Base-by-base conservation (phyloP, 164 flowering plant genomes). In the Macadamia tetraphylla region DNA sequence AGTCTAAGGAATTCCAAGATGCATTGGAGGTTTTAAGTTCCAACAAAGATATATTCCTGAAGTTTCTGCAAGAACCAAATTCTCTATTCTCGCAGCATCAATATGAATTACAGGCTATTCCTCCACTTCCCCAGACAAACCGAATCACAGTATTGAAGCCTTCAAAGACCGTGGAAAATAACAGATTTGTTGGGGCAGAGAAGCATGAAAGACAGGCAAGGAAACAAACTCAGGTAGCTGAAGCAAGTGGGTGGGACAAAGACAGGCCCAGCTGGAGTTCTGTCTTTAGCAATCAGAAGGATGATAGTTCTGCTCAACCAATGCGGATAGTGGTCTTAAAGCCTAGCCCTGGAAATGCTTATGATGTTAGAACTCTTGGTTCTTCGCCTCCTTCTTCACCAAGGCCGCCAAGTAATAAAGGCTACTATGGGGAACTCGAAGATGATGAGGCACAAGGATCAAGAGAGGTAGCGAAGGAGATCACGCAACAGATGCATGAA, bases 91-190 rank as follows among this genome's bases (percentile, higher is more conserved):
- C 92, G 12, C 83, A 85, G 73, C 80, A 84, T 64, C 71, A 80
- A 9, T 67, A 67, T 70, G 82, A 83, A 43, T 53, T 82, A 63
- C 85, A 80, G 51, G 78, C 90, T 51, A 62, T 77, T 48, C 81
- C 88, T 66, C 78, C 85, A 40, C 79, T 85, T 69, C 78, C 87
- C 57, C 90, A 88, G 76, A 82, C 88, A 18, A 94, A 85, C 69
- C 86, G 94, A 32, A 92, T 94, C 43, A 92, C 99, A 43, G 86
- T 94, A 66, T 86, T 94, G 67, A 88, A 77, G 74, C 97, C 99
- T 44, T 81, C 94, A 18, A 92, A 90, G 79, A 67, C 79, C 62
- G 70, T 81, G 65, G 85, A 81, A 51, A 67, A 61, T 55, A 65
- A 79, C 48, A 78, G 70, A 63, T 70, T 69, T 74, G 61, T 71